Percentiles rank a stretch among this genome's conserved stretches.
phyloP scores from a whole-genome alignment of 2,329 filamentous ascomycete genomes.

The Cordyceps farinosa region DNA sequence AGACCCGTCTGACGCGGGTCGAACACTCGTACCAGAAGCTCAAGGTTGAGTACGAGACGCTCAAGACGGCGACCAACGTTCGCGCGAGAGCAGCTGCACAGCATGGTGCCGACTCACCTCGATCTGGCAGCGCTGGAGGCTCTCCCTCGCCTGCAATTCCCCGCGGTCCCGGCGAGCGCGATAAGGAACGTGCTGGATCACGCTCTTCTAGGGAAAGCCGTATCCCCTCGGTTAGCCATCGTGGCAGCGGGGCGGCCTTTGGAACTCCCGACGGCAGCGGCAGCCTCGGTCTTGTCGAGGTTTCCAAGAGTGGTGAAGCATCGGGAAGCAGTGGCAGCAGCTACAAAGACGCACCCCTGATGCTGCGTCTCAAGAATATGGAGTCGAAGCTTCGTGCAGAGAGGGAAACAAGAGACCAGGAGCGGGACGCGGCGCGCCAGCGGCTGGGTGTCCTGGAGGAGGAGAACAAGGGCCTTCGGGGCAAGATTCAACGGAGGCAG shows the following conservation, averaged over 20 bases:
- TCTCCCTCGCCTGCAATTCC: conserved; percentile 54
- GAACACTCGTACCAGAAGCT: conserved; percentile 61
- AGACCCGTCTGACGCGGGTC: conserved; percentile 49
- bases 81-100: conserved; percentile 43
- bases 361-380: conserved; percentile 79
- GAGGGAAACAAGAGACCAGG: conserved; percentile 77
- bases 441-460: conserved; percentile 71
- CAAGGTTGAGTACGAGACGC: conserved; percentile 65
- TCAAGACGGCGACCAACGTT: conserved; percentile 61
- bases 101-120: conserved; percentile 31
- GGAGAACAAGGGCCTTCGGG: conserved; percentile 68
- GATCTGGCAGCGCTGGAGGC: conserved; percentile 35
- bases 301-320: conserved; percentile 19
- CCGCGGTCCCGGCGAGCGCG: conserved; percentile 47
- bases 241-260: conserved; percentile 25
- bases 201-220: conserved; percentile 25
- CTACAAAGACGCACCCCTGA: conserved; percentile 68
- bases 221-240: conserved; percentile 20
- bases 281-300: conserved; percentile 18
- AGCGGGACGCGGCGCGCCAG: conserved; percentile 78
- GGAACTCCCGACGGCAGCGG: not conserved
- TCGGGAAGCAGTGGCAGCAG: conserved; percentile 10
- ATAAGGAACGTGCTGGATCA: conserved; percentile 36
- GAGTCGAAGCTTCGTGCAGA: conserved; percentile 88
- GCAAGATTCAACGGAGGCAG: conserved; percentile 24